Evolutionary conservation across 306 rosid genomes (phyloP).

Genomic region (Ormosia emarginata): DNA sequence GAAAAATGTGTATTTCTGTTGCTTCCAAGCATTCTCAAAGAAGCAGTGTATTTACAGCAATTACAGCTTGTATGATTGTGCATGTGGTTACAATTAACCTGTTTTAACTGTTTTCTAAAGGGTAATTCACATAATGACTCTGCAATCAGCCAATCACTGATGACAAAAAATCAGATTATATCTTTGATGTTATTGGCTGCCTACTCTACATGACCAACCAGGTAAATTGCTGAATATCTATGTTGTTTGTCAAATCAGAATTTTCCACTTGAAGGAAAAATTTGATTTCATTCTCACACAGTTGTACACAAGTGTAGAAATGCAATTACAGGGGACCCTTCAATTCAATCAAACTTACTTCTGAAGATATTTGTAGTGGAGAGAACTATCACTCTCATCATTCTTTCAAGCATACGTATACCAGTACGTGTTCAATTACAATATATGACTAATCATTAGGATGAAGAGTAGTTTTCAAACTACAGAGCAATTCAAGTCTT

Average conservation of each 20-base stretch:
- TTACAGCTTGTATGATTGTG: constrained; percentile 24
- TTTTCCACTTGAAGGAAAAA: background rate
- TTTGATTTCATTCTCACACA: background rate
- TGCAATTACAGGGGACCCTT: background rate
- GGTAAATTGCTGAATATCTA: background rate
- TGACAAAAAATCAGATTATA: background rate
- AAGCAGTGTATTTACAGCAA: constrained; percentile 33
- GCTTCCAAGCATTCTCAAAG: constrained; percentile 35
- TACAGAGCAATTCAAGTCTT: background rate
- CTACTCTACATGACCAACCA: background rate
- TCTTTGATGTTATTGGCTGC: constrained; percentile 15
- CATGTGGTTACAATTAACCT: background rate
- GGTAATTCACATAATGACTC: background rate
- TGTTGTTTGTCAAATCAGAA: background rate
- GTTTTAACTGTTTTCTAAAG: constrained; percentile 16
- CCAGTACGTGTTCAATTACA: background rate
- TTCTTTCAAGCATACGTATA: background rate
- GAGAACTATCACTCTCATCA: background rate
- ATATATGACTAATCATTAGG: constrained; percentile 10
- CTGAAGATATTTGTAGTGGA: constrained; percentile 5
- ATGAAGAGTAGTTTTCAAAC: constrained; percentile 15
- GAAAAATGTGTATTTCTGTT: constrained; percentile 21
- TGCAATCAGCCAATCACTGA: background rate
- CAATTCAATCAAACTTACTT: background rate
- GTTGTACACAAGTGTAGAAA: background rate